Base-by-base conservation (phyloP, 2,329 filamentous ascomycete species). In the Hypocrella siamensis region DNA sequence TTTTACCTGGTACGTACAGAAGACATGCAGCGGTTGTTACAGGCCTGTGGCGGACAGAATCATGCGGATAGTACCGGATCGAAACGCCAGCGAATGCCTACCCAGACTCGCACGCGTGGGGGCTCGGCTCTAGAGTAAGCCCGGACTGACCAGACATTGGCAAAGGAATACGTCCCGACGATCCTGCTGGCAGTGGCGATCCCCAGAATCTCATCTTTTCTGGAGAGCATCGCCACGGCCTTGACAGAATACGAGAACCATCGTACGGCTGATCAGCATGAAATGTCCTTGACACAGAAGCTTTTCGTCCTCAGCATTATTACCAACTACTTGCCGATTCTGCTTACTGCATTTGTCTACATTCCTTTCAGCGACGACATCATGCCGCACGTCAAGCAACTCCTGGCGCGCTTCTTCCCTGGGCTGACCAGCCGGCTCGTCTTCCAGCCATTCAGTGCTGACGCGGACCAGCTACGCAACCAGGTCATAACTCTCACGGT, bases 261-360 rank as follows among this genome's bases (percentile, higher is more conserved):
- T 47, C 71, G 80, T 33, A 84, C 78, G 0, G 63, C 73, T 19
- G 74, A 77, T 31, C 61, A 68, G 15, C 75, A 80, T 45, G 74
- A 83, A 38, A 67, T 72, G 37, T 75, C 78, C 0, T 61, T 80
- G 40, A 80, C 76, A 0, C 70, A 77, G 38, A 85, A 85, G 60
- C 67, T 79, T 6, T 84, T 85, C 36, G 63, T 82, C 21, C 67
- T 86, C 47, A 81, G 79, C 58, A 82, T 84, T 57, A 81, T 85
- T 52, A 83, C 79, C 10, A 79, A 80, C 4, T 86, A 85, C 46
- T 62, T 84, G 1, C 78, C 78, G 1, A 78, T 82, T 28, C 66
- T 84, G 38, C 59, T 86, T 6, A 85, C 79, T 0, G 79, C 80
- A 0, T 86, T 85, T 44, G 67, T 86, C 31, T 86, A 86, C 46